Evolutionary conservation across 371 early-diverging fungal genomes (phyloP), one percentile per base, ranked within the genome.

Genomic region (Apophysomyces sp.): DNA sequence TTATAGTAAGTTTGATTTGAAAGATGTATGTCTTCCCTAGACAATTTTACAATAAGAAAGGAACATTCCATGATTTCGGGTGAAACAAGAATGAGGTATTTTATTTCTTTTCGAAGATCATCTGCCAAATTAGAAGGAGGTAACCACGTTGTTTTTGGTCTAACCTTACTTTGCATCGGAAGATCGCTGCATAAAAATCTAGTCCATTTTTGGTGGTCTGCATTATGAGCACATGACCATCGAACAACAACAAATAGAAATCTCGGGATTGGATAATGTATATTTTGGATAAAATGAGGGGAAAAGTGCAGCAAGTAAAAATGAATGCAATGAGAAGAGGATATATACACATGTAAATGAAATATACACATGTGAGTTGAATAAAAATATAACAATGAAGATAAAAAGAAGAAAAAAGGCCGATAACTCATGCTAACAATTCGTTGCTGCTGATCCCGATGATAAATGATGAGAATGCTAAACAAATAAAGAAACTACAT

Each of bases 321-420:
- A 44, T 44, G 49, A 44, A 44, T 55, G 56, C 56, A 55, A 36
- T 55, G 56, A 32, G 32, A 55, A 55, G 54, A 54, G 37, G 32
- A 60, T 60, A 52, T 60, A 60, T 52, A 60, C 60, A 60, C 52
- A 52, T 60, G 53, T 34, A 58, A 29, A 58, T 58, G 44, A 49
- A 44, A 49, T 58, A 58, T 58, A 58, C 59, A 58, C 49, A 41
- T 58, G 49, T 40, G 59, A 44, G 51, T 41, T 28, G 32, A 55
- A 55, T 41, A 28, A 41, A n/a, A 37, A 58, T 32, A 40, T 34
- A 26, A 29, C 26, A 39, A 49, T 24, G 44, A 58, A 28, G 40
- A 36, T 30, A 36, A 55, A 55, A 21, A 55, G 27, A 34, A 30
- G 37, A 39, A 32, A 31, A 34, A 55, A 32, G 56, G 18, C 56